Percentiles rank a stretch among this genome's conserved stretches.
These are phyloP conservation scores for Pleurotus djamor DNA, from an alignment of 768 basidiomycete species.

Conservation along the genomic window DNA sequence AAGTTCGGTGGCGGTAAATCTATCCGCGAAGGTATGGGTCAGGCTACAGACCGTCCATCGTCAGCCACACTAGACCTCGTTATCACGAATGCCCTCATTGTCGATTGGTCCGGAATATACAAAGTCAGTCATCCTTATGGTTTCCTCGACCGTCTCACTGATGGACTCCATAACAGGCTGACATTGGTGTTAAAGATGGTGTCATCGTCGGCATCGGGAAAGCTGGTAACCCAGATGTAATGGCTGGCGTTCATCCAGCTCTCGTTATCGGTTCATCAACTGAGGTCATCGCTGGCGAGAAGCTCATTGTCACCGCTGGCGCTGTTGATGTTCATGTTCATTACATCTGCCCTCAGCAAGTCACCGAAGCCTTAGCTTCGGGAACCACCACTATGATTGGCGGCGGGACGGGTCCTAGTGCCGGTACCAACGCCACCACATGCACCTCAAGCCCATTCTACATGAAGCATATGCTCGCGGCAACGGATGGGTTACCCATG, in stretches of 20 bases:
- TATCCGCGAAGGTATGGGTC: slow-evolving; percentile 97
- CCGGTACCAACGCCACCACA: slow-evolving; percentile 90
- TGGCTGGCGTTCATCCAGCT: slow-evolving; percentile 70
- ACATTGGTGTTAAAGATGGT: slow-evolving; percentile 89
- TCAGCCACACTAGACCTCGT: slow-evolving; percentile 81
- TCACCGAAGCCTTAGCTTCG: slow-evolving; percentile 76
- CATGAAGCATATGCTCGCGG: slow-evolving; percentile 86
- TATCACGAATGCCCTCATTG: slow-evolving; percentile 91
- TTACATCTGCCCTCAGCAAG: slow-evolving; percentile 94
- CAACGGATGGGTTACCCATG: slow-evolving; percentile 86
- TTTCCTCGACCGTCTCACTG: neutral
- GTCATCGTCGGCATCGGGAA: slow-evolving; percentile 90
- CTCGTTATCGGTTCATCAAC: slow-evolving; percentile 89
- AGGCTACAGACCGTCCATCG: slow-evolving; percentile 72
- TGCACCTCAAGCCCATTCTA: slow-evolving; percentile 92
- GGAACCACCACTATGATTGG: slow-evolving; percentile 95
- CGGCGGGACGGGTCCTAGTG: slow-evolving; percentile 92
- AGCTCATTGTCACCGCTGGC: slow-evolving; percentile 91
- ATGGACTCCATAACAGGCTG: slow-evolving; percentile 56
- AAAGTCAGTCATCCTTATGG: slow-evolving; percentile 49
- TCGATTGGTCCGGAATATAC: slow-evolving; percentile 96
- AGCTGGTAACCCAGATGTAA: slow-evolving; percentile 93
- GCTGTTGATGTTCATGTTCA: slow-evolving; percentile 92
- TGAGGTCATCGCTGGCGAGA: slow-evolving; percentile 95
- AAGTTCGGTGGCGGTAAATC: slow-evolving; percentile 98